Conservation (phyloP, 257 asterid genomes). For the Fraxinus quadrangulata region DNA sequence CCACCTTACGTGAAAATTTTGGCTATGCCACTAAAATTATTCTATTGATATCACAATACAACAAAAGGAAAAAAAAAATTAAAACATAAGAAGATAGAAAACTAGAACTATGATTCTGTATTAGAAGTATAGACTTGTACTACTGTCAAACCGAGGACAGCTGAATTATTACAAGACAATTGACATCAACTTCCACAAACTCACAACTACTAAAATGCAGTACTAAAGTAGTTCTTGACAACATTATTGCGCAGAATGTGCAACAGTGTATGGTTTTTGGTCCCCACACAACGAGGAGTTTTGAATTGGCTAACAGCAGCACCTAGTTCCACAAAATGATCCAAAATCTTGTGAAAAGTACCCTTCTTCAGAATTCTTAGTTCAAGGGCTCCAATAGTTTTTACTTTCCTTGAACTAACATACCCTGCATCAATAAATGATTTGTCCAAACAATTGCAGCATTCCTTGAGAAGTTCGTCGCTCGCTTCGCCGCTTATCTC, state of each 20-base stretch:
- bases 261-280: constrained; percentile 51
- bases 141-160: background rate
- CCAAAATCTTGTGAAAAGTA: constrained; percentile 83
- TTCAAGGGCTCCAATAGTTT: constrained; percentile 71
- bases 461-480: constrained; percentile 55
- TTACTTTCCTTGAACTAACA: constrained; percentile 63
- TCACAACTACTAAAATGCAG: constrained; percentile 43
- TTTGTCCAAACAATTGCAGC: constrained; percentile 84
- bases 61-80: background rate
- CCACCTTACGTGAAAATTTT: too few relatives aligned
- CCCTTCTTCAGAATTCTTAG: constrained; percentile 68
- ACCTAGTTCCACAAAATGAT: constrained; percentile 83
- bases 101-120: background rate
- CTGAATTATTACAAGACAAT: constrained; percentile 14
- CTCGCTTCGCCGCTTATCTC: constrained; percentile 65
- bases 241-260: constrained; percentile 57
- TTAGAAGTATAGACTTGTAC: background rate
- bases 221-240: constrained; percentile 70
- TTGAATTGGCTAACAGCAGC: constrained; percentile 99
- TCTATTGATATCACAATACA: background rate
- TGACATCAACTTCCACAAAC: background rate
- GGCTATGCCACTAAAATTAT: background rate
- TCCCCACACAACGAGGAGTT: constrained; percentile 86
- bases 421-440: constrained; percentile 85
- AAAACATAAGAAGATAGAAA: background rate